Evolutionary conservation across 768 basidiomycete genomes (phyloP), one percentile per base, ranked within the genome.

Genomic region (Tylopilus vinaceipallidus): DNA sequence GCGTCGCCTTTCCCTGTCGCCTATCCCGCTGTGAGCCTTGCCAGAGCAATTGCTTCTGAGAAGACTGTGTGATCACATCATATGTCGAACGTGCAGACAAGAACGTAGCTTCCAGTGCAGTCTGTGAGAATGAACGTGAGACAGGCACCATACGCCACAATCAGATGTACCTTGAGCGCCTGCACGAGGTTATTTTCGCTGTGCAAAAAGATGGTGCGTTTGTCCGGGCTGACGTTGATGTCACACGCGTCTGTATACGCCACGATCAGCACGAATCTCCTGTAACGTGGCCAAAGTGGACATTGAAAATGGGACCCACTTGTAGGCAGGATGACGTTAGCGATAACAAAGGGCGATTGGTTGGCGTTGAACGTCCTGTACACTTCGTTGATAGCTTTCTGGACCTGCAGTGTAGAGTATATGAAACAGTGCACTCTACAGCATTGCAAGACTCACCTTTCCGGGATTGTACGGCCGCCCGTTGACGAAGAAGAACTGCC

Each of bases 171-270:
- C 73, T 90, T 94, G 34, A 98, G 75, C 0, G 84, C 82, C 3
- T 79, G 70, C 1, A 98, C 76, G 16, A 99, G 69, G 52, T 86
- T 87, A 11, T 75, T 76, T 65, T 99, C 95, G 64, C 85, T 85
- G 58, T 98, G 93, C 11, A 99, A 61, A 43, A 97, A 84, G 32
- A 98, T 88, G 0, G 92, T 95, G n/a, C 95, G 79, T 63, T 98
- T 99, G 72, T 98, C 97, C 0, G 97, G 95, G 53, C 85, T 91
- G 51, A 98, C 89, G 53, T 99, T 99, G 61, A 99, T 83, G 62
- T 99, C 97, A 59, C 83, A 90, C 0, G 81, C 73, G 49, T 84
- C 91, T 94, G 54, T 20, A 16, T 13, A 35, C 24, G n/a, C 26
- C 12, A 4, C 27, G 22, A 32, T 49, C 38, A 56, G 33, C 6